Evolutionary conservation across 2,329 filamentous ascomycete species (phyloP).

Genomic region (Fusarium redolens): DNA sequence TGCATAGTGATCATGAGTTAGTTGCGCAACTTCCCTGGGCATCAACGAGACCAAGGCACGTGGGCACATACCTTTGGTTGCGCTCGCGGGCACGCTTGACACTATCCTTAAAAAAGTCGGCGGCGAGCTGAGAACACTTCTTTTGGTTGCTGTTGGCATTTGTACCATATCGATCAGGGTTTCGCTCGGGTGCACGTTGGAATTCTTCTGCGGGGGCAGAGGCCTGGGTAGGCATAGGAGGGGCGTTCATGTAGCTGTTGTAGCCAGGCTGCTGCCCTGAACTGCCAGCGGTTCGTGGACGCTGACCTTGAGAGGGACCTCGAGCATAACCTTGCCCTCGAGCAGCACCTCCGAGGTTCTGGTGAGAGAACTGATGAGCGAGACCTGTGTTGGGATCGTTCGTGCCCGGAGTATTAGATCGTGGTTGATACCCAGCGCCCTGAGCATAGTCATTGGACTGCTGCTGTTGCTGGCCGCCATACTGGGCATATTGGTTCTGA

Average conservation of each 20-base stretch:
- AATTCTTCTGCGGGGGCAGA: slow-evolving; percentile 77
- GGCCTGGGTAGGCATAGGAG: slow-evolving; percentile 72
- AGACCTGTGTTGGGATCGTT: slow-evolving; percentile 91
- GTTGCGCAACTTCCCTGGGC: background rate
- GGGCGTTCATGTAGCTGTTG: slow-evolving; percentile 71
- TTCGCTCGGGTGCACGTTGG: slow-evolving; percentile 82
- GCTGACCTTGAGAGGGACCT: slow-evolving; percentile 74
- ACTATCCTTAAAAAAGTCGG: slow-evolving; percentile 98
- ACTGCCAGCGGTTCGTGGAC: slow-evolving; percentile 86
- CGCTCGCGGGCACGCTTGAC: slow-evolving; percentile 95
- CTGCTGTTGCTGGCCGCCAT: slow-evolving; percentile 50
- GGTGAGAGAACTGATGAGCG: slow-evolving; percentile 95
- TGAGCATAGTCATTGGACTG: slow-evolving; percentile 64
- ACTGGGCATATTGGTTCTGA: slow-evolving; percentile 67
- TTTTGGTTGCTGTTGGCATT: slow-evolving; percentile 77
- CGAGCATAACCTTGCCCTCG: slow-evolving; percentile 78
- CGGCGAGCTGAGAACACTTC: slow-evolving; percentile 76
- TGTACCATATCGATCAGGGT: slow-evolving; percentile 80
- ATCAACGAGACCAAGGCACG: background rate
- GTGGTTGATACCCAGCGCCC: slow-evolving; percentile 58
- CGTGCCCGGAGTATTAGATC: slow-evolving; percentile 68
- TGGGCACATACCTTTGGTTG: slow-evolving; percentile 80
- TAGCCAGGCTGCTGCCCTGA: slow-evolving; percentile 71
- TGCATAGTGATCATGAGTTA: slow-evolving; percentile 52
- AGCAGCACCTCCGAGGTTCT: slow-evolving; percentile 83